Evolutionary conservation across 1,284 basidiomycete species (phyloP).

Genomic region (Vanrija pseudolonga): DNA sequence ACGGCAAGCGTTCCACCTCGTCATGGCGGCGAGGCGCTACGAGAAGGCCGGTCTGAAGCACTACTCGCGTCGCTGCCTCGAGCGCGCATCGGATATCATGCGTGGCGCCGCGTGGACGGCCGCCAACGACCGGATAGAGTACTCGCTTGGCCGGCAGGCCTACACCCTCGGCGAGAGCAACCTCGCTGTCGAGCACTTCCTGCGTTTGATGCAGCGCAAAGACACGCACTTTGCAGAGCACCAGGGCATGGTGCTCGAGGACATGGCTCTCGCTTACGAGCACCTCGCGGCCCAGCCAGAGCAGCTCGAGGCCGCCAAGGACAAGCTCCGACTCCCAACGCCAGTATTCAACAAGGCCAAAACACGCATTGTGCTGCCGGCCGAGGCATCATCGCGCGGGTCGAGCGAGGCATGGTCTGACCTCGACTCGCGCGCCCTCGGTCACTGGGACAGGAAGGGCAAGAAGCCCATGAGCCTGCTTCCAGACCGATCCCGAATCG

Average conservation of each 20-base stretch:
- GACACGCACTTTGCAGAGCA: slow-evolving; percentile 36
- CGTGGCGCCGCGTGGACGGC: slow-evolving; percentile 48
- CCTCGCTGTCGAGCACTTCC: slow-evolving; percentile 51
- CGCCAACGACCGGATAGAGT: slow-evolving; percentile 52
- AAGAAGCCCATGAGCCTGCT: slow-evolving; percentile 37
- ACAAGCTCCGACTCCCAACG: slow-evolving; percentile 33
- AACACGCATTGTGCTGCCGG: slow-evolving; percentile 29
- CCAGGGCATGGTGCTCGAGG: slow-evolving; percentile 50
- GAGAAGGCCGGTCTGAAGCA: slow-evolving; percentile 54
- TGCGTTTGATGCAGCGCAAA: slow-evolving; percentile 43
- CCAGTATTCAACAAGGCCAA: slow-evolving; percentile 37
- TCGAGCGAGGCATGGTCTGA: slow-evolving; percentile 20
- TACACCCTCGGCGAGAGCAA: slow-evolving; percentile 53
- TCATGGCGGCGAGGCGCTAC: slow-evolving; percentile 54
- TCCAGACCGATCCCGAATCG: slow-evolving; percentile 21
- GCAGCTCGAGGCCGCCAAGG: slow-evolving; percentile 22
- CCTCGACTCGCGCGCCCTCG: slow-evolving; percentile 31
- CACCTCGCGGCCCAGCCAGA: slow-evolving; percentile 39
- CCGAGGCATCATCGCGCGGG: slow-evolving; percentile 6
- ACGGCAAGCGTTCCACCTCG: slow-evolving; percentile 52
- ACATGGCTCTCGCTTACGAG: slow-evolving; percentile 52
- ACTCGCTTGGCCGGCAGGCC: slow-evolving; percentile 54
- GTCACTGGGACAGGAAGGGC: slow-evolving; percentile 40
- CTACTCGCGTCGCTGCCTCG: slow-evolving; percentile 49
- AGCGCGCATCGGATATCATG: slow-evolving; percentile 45